Evolutionary conservation across 2,329 filamentous ascomycete species (phyloP).

Genomic region (Colletotrichum euphorbiae): DNA sequence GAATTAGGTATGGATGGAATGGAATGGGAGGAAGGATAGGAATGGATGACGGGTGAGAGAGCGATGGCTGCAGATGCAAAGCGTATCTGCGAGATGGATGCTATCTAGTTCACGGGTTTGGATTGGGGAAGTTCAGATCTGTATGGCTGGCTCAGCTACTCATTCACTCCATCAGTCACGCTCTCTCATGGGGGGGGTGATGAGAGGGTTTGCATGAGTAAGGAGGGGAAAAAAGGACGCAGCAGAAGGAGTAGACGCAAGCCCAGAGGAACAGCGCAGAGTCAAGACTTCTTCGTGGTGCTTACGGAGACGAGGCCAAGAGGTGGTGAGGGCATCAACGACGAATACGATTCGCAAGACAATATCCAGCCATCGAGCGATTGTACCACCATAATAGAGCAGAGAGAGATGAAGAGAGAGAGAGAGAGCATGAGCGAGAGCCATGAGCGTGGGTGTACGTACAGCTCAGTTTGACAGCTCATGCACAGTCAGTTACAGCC

Average conservation of each 20-base stretch:
- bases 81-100: slow-evolving; percentile 25
- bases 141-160: not conserved
- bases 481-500: not conserved
- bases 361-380: not conserved
- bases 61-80: slow-evolving; percentile 30
- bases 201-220: not conserved
- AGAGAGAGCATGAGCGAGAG: not conserved
- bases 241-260: slow-evolving; percentile 10
- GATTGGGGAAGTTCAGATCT: not conserved
- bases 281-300: slow-evolving; percentile 21
- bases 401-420: not conserved
- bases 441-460: not conserved
- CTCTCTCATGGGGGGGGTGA: too few relatives aligned
- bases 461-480: slow-evolving; percentile 4
- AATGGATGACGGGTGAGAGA: slow-evolving; percentile 21
- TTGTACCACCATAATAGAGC: not conserved
- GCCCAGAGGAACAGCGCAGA: slow-evolving; percentile 27
- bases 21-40: not conserved
- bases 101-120: not conserved
- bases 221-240: not conserved
- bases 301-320: slow-evolving; percentile 19
- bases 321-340: not conserved
- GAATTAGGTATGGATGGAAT: not conserved
- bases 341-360: slow-evolving; percentile 25
- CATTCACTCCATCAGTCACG: too few relatives aligned